These are phyloP conservation scores for Neospora caninum DNA, from an alignment of 169 alveolate genomes.

Conservation along the genomic window DNA sequence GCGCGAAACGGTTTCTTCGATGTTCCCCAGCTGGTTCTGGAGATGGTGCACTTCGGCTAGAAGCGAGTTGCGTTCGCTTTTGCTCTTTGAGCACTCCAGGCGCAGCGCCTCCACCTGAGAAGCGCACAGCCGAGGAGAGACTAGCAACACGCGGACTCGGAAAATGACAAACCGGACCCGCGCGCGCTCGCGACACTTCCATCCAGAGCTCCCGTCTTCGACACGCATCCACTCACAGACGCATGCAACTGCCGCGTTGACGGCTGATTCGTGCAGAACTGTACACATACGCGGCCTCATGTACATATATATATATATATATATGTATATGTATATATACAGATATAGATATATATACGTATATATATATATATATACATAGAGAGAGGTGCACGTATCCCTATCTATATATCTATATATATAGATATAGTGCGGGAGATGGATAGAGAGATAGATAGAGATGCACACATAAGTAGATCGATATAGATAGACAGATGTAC, in stretches of 20 bases:
- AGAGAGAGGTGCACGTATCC: background rate
- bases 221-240: too few relatives aligned
- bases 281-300: background rate
- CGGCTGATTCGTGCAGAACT: too few relatives aligned
- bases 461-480: background rate
- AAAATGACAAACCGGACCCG: too few relatives aligned
- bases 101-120: slow-evolving; percentile 4
- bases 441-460: background rate
- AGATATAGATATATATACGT: background rate
- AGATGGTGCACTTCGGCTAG: background rate
- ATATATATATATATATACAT: background rate
- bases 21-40: background rate
- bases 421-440: background rate
- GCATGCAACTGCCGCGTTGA: too few relatives aligned
- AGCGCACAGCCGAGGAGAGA: background rate
- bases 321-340: background rate
- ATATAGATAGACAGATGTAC: background rate
- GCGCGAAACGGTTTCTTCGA: background rate
- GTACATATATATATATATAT: background rate
- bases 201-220: too few relatives aligned
- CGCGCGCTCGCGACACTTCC: too few relatives aligned
- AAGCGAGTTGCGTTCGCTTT: background rate
- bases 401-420: background rate
- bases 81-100: background rate
- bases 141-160: background rate